Base-by-base conservation (phyloP, 805 yeast species). In the Sugiyamaella marilandica region DNA sequence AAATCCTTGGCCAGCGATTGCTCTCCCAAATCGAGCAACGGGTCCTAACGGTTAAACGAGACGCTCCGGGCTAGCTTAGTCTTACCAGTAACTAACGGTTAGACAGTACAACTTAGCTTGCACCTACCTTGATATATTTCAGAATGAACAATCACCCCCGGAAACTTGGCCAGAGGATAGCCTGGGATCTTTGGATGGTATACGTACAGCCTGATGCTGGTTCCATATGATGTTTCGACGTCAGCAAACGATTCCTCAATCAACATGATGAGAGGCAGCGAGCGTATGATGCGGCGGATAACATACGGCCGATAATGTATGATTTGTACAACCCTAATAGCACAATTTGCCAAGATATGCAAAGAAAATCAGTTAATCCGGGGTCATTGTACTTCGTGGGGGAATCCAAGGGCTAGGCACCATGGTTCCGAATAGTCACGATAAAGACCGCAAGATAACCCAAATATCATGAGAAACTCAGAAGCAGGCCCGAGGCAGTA, bases 141-240 rank as follows among this genome's bases (percentile, higher is more conserved):
- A 51, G 87, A 81, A 69, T 81, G 86, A 13, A 85, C 87, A 33
- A 87, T 68, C 1, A 87, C 94, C 37, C 86, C 95, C 1, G 95
- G 94, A 63, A 85, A 86, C 64, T 81, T 83, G 52, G 87, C 94
- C 37, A 75, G 69, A n/a, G 94, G 92, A 69, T 84, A 85, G 51
- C 83, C 83, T 37, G 83, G 79, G 49, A 86, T 76, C 59, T 74
- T 78, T 11, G 95, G 95, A 49, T 83, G 85, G 67, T 68, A 85
- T 18, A 80, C 76, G 67, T 73, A 83, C 39, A 86, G 70, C 52
- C 94, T 75, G 77, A 86, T 77, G 29, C 81, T 78, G 13, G 89
- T 82, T 26, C 83, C 86, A 55, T 75, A 75, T 1, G 86, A 78
- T 9, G 94, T 85, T 55, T 70, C 64, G 37, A 85, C 82, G 63